Percentiles rank a stretch among this genome's conserved stretches.
Evolutionary conservation across 345 rosid species (phyloP).

Genomic region (Hibiscus syriacus): DNA sequence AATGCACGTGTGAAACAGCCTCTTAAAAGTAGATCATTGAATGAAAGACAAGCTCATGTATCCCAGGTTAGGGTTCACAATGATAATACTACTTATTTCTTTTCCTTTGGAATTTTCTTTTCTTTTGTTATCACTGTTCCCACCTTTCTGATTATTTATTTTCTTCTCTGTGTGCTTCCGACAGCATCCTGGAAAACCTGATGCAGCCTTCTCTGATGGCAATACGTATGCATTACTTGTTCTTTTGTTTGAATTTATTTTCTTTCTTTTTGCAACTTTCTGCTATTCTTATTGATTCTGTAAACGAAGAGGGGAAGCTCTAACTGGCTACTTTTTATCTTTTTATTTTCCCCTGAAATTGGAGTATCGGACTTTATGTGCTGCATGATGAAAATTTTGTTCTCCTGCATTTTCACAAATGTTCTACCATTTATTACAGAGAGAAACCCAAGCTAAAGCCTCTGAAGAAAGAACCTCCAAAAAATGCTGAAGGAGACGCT

Average conservation of each 20-base stretch:
- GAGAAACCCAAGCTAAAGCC: slow-evolving; percentile 52
- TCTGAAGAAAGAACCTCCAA: slow-evolving; percentile 42
- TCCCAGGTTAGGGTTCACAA: slow-evolving; percentile 2
- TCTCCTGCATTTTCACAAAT: slow-evolving; percentile 17
- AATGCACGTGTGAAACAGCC: slow-evolving; percentile 37
- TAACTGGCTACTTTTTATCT: background rate
- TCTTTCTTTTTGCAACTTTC: background rate
- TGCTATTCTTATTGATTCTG: slow-evolving; percentile 2
- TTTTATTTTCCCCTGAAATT: background rate
- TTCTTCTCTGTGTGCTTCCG: slow-evolving; percentile 20
- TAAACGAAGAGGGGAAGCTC: background rate
- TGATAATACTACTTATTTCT: background rate
- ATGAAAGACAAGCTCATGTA: slow-evolving; percentile 35
- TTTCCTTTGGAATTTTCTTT: background rate
- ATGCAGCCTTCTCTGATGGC: slow-evolving; percentile 37
- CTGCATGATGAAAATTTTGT: background rate
- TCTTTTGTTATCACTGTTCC: background rate
- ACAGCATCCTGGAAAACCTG: slow-evolving; percentile 57
- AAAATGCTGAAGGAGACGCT: slow-evolving; percentile 50
- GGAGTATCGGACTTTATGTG: background rate
- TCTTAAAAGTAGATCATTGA: slow-evolving; percentile 45
- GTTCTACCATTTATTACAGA: slow-evolving; percentile 37
- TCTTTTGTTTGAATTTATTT: background rate
- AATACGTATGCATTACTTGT: slow-evolving; percentile 41
- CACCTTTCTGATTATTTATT: slow-evolving; percentile 22